Evolutionary conservation across 257 asterid species (phyloP), one percentile per base, ranked within the genome.

Genomic region (Handroanthus guayacan): DNA sequence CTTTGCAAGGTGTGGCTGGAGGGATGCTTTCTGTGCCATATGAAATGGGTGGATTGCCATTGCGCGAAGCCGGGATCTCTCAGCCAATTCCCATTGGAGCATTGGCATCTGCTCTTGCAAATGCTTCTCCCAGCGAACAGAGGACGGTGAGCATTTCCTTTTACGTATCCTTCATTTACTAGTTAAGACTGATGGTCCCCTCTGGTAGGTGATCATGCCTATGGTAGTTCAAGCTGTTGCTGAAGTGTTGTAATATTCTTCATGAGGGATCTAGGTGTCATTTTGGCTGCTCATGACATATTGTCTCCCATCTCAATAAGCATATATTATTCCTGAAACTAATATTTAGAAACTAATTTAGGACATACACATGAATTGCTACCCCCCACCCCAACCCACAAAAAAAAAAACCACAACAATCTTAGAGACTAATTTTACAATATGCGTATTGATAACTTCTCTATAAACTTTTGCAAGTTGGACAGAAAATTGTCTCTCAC

Each of bases 81-180:
- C 97, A 90, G 82, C 97, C 97, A 83, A 86, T 85, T 74, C 91
- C 82, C 0, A 83, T 95, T 38, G 97, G 96, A 50, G 97, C 98
- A 76, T 69, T 95, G 89, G 96, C 97, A 68, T 86, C 99, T 75
- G 98, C 97, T 0, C 93, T 95, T 60, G 98, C 99, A 39, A 91
- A 95, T 82, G 95, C 99, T 58, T 87, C 98, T 69, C 94, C 95
- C 54, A 71, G 79, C 3, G 98, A 95, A 16, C 99, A 95, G 86
- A 86, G 98, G 79, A 92, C 91, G 90, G 99, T 95, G 67, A 83
- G 95, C 31, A 38, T 64, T 48, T 71, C 1, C 75, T 64, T 56
- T 2, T 39, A 6, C 4, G 31, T 66, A 25, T 55, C 56, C 58
- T 61, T 71, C 38, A 56, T n/a, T 36, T 55, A 50, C 16, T 6